phyloP scores from a whole-genome alignment of 108 stramenopile species.

The Aurantiochytrium sp. region DNA sequence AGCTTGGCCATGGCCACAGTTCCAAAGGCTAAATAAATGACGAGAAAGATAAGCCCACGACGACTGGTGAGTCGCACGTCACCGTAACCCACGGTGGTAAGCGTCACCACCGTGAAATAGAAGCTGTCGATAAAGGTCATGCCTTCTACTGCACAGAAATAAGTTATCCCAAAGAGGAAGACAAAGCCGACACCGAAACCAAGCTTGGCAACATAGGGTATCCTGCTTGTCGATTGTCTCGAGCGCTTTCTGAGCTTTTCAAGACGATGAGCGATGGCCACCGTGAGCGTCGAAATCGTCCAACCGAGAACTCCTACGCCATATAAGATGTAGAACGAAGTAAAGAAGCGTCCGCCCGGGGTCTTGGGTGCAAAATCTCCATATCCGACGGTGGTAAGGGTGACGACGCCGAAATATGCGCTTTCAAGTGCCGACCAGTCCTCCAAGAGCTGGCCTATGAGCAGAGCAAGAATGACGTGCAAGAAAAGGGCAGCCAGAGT shows the following conservation, averaged over 20 bases:
- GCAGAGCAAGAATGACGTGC: background rate
- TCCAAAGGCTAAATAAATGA: background rate
- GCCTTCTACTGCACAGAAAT: background rate
- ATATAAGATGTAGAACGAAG: background rate
- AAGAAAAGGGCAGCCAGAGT: background rate
- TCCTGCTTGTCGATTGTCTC: background rate
- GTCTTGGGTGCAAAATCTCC: background rate
- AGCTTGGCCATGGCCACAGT: background rate
- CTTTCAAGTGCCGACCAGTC: background rate
- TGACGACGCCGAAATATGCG: slow-evolving; percentile 16
- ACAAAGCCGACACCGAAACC: background rate
- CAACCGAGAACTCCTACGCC: background rate
- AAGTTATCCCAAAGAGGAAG: background rate
- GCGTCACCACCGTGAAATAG: slow-evolving; percentile 60
- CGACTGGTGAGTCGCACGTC: slow-evolving; percentile 42
- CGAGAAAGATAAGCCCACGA: background rate
- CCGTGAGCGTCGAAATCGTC: background rate
- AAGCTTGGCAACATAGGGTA: background rate
- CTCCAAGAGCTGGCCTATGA: background rate
- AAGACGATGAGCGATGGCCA: background rate
- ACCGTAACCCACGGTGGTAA: slow-evolving; percentile 67
- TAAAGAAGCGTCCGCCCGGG: background rate
- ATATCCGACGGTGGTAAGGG: slow-evolving; percentile 26
- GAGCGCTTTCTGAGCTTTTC: background rate
- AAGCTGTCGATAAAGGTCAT: slow-evolving; percentile 21